Evolutionary conservation across 2,329 filamentous ascomycete genomes (phyloP), one percentile per base, ranked within the genome.

Genomic region (Didymella pomorum): DNA sequence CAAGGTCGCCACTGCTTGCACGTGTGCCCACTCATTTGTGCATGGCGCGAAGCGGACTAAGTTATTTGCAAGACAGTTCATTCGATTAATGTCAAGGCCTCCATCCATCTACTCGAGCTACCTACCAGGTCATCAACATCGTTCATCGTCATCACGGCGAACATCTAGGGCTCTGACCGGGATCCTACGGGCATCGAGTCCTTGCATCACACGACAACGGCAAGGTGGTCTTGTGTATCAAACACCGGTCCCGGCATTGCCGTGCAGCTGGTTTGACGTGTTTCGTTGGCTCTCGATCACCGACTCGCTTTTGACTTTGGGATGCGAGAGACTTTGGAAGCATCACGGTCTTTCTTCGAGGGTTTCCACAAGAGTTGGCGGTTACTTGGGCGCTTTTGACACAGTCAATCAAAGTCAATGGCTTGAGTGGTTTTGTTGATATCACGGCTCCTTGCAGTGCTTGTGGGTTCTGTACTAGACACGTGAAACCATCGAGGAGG

Each of bases 191-290:
- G 23, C 25, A 33, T 28, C 26, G 14, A 42, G 41, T 54, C 56
- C 56, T 58, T 54, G 50, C 50, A 50, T 46, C 46, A 46, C 46
- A 41, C 51, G 7, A 44, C 45, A 51, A 35, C 51, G 25, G 45
- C 51, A 58, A 50, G 41, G 56, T 31, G 31, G 31, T 33, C 12
- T 35, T 45, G 37, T 47, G 50, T 42, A 25, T 51, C 45, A 54
- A 58, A 58, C 56, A 50, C 39, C 46, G 45, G 50, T 41, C 41
- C 50, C 56, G 45, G 42, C 14, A 42, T 46, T 21, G 44, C 25
- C 28, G n/a, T 43, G 41, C 12, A 26, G 26, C 44, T 20, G n/a
- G 41, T 42, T 46, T 12, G 39, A 39, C 26, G 21, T 29, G 29
- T 43, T 39, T 46, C 21, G 50, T 50, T 31, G 16, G 16, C 41